These are phyloP conservation scores for Eutrema heterophyllum DNA, from an alignment of 345 rosid genomes.

Conservation along the genomic window DNA sequence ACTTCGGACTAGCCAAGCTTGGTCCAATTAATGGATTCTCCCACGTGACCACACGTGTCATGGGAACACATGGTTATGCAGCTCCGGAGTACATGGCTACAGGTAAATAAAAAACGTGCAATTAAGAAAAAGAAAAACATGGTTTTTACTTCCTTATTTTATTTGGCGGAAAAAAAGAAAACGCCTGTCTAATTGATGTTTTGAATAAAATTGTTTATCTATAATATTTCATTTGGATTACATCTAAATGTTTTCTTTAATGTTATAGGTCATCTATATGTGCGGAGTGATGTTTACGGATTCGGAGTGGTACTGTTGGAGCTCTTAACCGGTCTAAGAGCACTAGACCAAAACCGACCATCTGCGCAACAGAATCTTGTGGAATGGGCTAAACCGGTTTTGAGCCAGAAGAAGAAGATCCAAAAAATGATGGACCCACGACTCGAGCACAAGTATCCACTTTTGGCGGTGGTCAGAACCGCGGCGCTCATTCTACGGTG, in stretches of 20 bases:
- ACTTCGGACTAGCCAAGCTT: slow-evolving; percentile 72
- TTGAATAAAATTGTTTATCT: not conserved
- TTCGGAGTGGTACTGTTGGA: slow-evolving; percentile 83
- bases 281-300: slow-evolving; percentile 81
- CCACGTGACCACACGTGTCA: slow-evolving; percentile 61
- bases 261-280: slow-evolving; percentile 70
- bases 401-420: slow-evolving; percentile 44
- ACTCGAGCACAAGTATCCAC: slow-evolving; percentile 49
- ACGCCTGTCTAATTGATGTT: not conserved
- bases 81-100: slow-evolving; percentile 86
- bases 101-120: slow-evolving; percentile 35
- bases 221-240: not conserved
- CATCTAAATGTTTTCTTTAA: not conserved
- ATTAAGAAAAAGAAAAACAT: not conserved
- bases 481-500: slow-evolving; percentile 53
- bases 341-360: slow-evolving; percentile 58
- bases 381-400: slow-evolving; percentile 54
- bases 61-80: slow-evolving; percentile 87
- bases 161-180: not conserved
- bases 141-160: not conserved
- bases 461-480: slow-evolving; percentile 36
- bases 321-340: slow-evolving; percentile 60
- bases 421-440: slow-evolving; percentile 70
- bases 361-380: slow-evolving; percentile 40
- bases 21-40: slow-evolving; percentile 70